phyloP scores from a whole-genome alignment of 202 grass and related monocot genomes.

The Schoenoplectus tabernaemontani region DNA sequence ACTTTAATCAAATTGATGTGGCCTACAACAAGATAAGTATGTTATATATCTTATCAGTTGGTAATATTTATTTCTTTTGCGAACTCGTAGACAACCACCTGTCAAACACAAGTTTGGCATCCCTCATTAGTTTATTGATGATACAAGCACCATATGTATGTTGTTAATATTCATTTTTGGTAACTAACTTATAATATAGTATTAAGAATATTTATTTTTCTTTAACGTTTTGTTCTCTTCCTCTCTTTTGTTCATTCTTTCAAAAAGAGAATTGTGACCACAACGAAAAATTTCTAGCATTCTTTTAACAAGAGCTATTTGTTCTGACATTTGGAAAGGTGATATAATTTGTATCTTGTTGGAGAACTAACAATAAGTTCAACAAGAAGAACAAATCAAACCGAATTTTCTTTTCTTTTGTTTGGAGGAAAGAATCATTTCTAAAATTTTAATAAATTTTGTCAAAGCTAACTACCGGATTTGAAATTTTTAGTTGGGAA shows the following conservation, averaged over 20 bases:
- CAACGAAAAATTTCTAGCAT: not conserved
- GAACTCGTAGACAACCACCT: not conserved
- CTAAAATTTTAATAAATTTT: not conserved
- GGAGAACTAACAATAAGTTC: too few relatives aligned
- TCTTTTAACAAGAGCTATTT: not conserved
- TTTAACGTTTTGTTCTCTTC: not conserved
- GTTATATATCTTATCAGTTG: not conserved
- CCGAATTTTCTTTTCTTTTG: not conserved
- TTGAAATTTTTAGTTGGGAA: not conserved
- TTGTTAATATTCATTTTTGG: not conserved
- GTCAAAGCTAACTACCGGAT: not conserved
- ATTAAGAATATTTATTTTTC: not conserved
- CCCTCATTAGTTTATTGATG: not conserved
- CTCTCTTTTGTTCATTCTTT: not conserved
- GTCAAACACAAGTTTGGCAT: constrained; percentile 4
- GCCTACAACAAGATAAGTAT: not conserved
- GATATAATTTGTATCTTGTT: not conserved
- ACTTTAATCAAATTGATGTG: too few relatives aligned
- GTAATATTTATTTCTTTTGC: not conserved
- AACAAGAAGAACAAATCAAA: not conserved
- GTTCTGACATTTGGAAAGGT: not conserved
- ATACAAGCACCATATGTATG: not conserved
- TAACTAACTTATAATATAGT: not conserved
- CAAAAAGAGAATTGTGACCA: not conserved
- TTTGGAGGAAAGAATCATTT: not conserved